Conservation (phyloP, 805 yeast species). For the Suhomyces canberraensis region DNA sequence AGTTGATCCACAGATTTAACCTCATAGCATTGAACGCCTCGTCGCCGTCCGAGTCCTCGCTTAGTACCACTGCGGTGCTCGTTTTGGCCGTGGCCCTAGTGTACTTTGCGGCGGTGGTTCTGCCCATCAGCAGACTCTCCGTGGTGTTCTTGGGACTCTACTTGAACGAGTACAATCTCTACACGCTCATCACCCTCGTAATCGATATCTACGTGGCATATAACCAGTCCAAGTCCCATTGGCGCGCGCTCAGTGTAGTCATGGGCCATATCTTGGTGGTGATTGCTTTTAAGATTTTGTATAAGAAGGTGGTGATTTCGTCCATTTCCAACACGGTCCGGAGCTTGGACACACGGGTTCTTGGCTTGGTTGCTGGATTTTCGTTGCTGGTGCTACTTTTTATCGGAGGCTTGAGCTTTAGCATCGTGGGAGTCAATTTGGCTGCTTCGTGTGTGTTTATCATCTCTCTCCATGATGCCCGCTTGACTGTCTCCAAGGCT, state of each 20-base stretch:
- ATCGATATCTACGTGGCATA: constrained; percentile 20
- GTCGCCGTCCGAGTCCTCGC: background rate
- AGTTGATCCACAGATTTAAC: constrained; percentile 13
- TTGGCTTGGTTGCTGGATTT: constrained; percentile 2
- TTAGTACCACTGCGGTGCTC: constrained; percentile 10
- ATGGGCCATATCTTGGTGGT: constrained; percentile 19
- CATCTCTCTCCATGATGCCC: constrained; percentile 22
- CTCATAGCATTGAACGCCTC: constrained; percentile 7
- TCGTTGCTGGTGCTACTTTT: constrained; percentile 5
- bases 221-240: constrained; percentile 6
- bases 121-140: constrained; percentile 24
- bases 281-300: constrained; percentile 12
- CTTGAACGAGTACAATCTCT: constrained; percentile 27
- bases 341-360: constrained; percentile 3
- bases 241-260: constrained; percentile 7
- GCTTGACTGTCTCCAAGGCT: constrained; percentile 13
- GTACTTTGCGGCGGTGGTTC: constrained; percentile 19
- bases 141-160: constrained; percentile 29
- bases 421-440: constrained; percentile 22
- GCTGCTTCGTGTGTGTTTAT: constrained; percentile 24
- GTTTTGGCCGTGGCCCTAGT: constrained; percentile 19
- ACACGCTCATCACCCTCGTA: constrained; percentile 26
- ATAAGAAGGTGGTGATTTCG: constrained; percentile 6
- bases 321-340: constrained; percentile 9
- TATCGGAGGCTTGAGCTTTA: constrained; percentile 10